Evolutionary conservation across 2,329 filamentous ascomycete genomes (phyloP).

Genomic region (Alternaria tenuissima): DNA sequence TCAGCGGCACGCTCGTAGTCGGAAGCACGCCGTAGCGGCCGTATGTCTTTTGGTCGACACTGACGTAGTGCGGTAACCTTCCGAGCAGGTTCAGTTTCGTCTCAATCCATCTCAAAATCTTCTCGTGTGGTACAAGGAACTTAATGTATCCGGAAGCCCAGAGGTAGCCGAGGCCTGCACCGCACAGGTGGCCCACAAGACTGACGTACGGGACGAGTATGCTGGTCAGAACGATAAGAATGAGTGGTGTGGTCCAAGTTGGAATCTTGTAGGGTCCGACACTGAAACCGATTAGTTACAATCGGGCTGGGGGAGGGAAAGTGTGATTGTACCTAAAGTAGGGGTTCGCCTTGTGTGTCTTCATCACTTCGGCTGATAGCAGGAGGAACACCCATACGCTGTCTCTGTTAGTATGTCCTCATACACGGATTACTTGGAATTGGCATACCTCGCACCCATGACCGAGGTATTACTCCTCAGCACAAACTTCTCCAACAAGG

Average conservation of each 20-base stretch:
- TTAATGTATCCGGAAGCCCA: conserved; percentile 90
- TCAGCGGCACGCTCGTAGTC: conserved; percentile 33
- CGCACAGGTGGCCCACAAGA: conserved; percentile 85
- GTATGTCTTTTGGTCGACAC: conserved; percentile 94
- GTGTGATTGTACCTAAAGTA: conserved; percentile 65
- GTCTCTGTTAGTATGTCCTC: conserved; percentile 9
- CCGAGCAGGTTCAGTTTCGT: conserved; percentile 84
- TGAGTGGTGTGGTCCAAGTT: conserved; percentile 89
- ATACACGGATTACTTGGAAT: fast-evolving
- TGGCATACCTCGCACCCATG: conserved; percentile 78
- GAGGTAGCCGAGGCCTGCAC: conserved; percentile 82
- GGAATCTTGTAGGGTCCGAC: conserved; percentile 76
- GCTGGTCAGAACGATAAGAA: conserved; percentile 75
- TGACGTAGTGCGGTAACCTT: conserved; percentile 88
- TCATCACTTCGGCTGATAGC: conserved; percentile 83
- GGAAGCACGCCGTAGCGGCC: conserved; percentile 91
- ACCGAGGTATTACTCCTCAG: conserved; percentile 76
- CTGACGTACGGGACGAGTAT: conserved; percentile 83
- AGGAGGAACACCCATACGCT: conserved; percentile 95
- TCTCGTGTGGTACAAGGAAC: conserved; percentile 88
- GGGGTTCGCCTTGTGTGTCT: conserved; percentile 83
- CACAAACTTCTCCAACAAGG: conserved; percentile 77
- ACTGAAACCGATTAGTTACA: conserved; percentile 42
- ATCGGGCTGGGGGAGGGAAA: conserved; percentile 44
- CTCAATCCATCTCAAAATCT: conserved; percentile 86